These are phyloP conservation scores for Skeletonema menzelii DNA, from an alignment of 108 stramenopile species.

Conservation along the genomic window DNA sequence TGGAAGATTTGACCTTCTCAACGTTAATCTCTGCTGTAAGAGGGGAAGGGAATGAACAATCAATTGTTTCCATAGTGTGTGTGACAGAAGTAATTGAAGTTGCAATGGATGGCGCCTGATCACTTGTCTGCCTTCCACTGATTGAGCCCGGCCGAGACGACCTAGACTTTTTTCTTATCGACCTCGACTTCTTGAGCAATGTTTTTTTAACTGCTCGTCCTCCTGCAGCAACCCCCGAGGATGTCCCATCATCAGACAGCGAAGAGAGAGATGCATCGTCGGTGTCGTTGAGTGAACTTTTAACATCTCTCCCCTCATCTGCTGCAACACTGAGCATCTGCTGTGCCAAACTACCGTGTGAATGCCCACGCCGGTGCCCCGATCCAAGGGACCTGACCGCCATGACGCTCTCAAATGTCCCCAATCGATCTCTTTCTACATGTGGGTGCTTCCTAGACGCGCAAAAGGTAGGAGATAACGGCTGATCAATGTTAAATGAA, in stretches of 20 bases:
- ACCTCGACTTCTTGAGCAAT: conserved; percentile 6
- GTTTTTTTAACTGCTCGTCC: conserved; percentile 5
- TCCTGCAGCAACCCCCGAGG: background rate
- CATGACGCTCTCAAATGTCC: conserved; percentile 28
- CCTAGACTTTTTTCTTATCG: background rate
- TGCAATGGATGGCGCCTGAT: conserved; percentile 6
- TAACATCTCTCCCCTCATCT: background rate
- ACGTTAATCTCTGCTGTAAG: conserved; percentile 12
- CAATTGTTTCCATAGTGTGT: conserved; percentile 22
- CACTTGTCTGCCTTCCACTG: background rate
- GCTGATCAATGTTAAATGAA: background rate
- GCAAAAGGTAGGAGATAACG: background rate
- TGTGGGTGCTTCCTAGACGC: background rate
- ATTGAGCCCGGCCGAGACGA: background rate
- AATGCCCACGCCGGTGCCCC: background rate
- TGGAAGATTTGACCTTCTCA: background rate
- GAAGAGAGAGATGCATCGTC: conserved; percentile 16
- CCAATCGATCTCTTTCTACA: background rate
- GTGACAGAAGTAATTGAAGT: conserved; percentile 15
- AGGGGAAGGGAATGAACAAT: conserved; percentile 16
- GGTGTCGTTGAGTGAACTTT: background rate
- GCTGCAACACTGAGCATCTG: background rate
- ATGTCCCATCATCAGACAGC: conserved; percentile 8
- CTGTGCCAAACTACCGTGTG: background rate
- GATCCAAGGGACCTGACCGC: conserved; percentile 23